Base-by-base conservation (phyloP, 2,329 filamentous ascomycete species). In the Botrytis deweyae region DNA sequence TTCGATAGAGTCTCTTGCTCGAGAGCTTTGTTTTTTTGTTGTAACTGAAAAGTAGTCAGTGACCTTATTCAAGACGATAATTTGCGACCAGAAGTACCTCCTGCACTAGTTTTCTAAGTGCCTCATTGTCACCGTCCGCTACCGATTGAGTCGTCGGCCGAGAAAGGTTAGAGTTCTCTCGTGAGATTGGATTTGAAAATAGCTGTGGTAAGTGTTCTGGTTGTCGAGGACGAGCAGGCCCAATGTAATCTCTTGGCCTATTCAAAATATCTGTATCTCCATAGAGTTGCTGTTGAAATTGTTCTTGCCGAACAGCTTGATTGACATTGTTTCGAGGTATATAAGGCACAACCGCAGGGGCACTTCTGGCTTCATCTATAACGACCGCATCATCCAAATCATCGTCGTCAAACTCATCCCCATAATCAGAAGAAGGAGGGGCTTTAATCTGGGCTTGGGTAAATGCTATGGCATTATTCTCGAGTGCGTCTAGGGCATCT, bases 381-480 rank as follows among this genome's bases (percentile, higher is more conserved):
- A 91, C 86, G 61, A 89, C 85, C 12, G 87, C 85, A 76, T 89
- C 87, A 78, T 90, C 88, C 64, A 90, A 82, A 69, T 81, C 81
- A 29, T 82, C 81, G 42, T 81, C 79, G 49, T 79, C 78, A 68
- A 81, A 78, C 58, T 81, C 80, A 62, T 81, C 80, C 33, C 81
- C 81, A 76, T 83, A 83, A 73, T 83, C 80, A n/a, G 81, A 82
- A 16, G 81, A 82, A 36, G 79, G 77, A 55, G 78, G 72, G 16
- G 72, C 63, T 49, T 78, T 78, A 18, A 74, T 18, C 49, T 65
- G 73, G 61, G 75, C 76, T 36, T 82, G 81, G 7, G 89, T 91
- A 77, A 86, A 86, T 77, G 87, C 87, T 76, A 91, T 88, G 58
- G 90, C 90, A 79, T 87, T 87, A 78, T 87, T 87, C 79, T 92